Evolutionary conservation across 2,329 filamentous ascomycete species (phyloP), one percentile per base, ranked within the genome.

Genomic region (Colletotrichum godetiae): DNA sequence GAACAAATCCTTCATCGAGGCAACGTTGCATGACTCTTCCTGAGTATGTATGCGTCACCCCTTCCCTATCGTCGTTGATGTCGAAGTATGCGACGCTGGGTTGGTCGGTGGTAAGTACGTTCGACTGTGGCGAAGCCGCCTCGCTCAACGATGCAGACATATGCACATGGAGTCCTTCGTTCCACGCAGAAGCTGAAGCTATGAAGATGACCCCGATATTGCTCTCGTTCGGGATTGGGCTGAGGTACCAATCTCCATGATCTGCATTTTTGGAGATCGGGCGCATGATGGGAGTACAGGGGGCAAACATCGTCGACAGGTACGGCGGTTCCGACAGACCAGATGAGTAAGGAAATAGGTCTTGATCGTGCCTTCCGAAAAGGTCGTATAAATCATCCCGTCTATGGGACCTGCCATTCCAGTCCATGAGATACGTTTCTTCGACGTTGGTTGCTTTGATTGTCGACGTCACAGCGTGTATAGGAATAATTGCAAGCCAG

Each of bases 1-100:
- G 58, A 46, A 61, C 35, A 29, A 46, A 29, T 24, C 58, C 58
- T 46, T 61, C n/a, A 6, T 4, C 4, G 6, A 61, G n/a, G 27
- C 22, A 61, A 46, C 19, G 35, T 22, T 61, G 35, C 58, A 46
- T 61, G 15, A 24, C n/a, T 61, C 58, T 61, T 42, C 58, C 35
- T 27, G 15, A 22, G 33, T 61, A 33, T 11, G 22, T 33, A 22
- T 29, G 13, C n/a, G 57, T 22, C 4, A n/a, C 29, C 12, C 29
- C 29, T 61, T 61, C 58, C 33, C 58, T 61, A 61, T 24, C 22
- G n/a, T 46, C 58, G 33, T 61, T 61, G 35, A 61, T n/a, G 22
- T 61, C 58, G n/a, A 24, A 61, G 15, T 61, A 61, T 7, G 35
- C 58, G 8, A 61, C 8, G n/a, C n/a, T 46, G 29, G 13, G 24